Evolutionary conservation across 306 rosid species (phyloP).

Genomic region (Luffa acutangula): DNA sequence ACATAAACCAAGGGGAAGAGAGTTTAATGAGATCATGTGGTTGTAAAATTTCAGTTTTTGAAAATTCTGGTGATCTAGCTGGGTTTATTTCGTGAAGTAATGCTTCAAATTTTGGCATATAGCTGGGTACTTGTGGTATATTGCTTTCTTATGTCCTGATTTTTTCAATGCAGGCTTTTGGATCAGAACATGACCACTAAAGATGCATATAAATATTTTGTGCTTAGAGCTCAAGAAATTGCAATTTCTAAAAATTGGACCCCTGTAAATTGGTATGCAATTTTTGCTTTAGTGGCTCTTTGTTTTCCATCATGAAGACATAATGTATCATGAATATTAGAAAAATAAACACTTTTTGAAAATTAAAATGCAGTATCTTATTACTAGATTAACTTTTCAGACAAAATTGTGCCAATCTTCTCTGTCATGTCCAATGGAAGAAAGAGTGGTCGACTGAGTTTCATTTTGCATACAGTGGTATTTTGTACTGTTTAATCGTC

Average conservation of each 20-base stretch:
- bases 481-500: neutral
- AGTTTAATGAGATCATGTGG: neutral
- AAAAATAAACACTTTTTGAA: neutral
- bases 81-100: neutral
- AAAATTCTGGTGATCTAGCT: neutral
- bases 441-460: neutral
- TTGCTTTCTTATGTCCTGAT: conserved; percentile 10
- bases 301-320: neutral
- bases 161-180: conserved; percentile 55
- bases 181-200: conserved; percentile 53
- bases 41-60: neutral
- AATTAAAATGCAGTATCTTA: neutral
- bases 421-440: neutral
- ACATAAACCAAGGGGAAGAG: neutral
- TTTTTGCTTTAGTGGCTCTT: neutral
- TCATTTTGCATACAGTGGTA: neutral
- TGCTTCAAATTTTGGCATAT: neutral
- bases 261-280: conserved; percentile 86
- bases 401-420: neutral
- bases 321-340: neutral
- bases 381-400: neutral
- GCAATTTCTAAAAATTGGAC: conserved; percentile 76
- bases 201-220: conserved; percentile 82
- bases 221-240: conserved; percentile 73
- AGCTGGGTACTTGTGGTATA: neutral